Conservation (phyloP, 495 filamentous ascomycete genomes). For the Penicillium samsonianum region DNA sequence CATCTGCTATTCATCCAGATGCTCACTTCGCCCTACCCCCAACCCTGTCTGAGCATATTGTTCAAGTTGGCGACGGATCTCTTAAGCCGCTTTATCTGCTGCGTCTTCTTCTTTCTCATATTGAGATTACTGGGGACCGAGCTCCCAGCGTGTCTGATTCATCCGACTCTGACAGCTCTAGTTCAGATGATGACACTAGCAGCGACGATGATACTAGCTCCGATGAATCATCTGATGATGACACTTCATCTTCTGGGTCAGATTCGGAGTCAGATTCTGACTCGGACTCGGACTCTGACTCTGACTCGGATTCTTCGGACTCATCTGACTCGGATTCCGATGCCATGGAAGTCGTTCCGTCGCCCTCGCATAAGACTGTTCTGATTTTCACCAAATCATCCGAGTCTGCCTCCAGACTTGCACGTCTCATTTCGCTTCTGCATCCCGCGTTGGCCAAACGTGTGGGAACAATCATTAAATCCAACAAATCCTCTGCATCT, state of each 20-base stretch:
- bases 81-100: conserved; percentile 84
- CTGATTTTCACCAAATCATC: conserved; percentile 90
- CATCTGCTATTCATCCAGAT: conserved; percentile 27
- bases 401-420: conserved; percentile 77
- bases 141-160: conserved; percentile 16
- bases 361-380: conserved; percentile 40
- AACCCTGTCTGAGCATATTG: conserved; percentile 67
- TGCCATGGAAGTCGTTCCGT: conserved; percentile 22
- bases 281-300: conserved; percentile 24
- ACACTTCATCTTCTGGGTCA: conserved; percentile 26
- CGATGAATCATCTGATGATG: conserved; percentile 34
- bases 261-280: conserved; percentile 33
- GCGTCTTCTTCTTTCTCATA: conserved; percentile 39
- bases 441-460: conserved; percentile 55
- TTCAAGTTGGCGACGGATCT: conserved; percentile 71
- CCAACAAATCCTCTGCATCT: conserved; percentile 63
- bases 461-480: conserved; percentile 73
- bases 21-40: conserved; percentile 63
- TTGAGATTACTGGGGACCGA: conserved; percentile 30
- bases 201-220: conserved; percentile 33
- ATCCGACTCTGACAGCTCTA: conserved; percentile 34
- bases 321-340: conserved; percentile 31
- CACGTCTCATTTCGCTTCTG: conserved; percentile 71
- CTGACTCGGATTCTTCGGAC: conserved; percentile 28
- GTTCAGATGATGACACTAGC: conserved; percentile 30